These are phyloP conservation scores for Arxiozyma bovina DNA, from an alignment of 1,139 yeast genomes.

Conservation along the genomic window DNA sequence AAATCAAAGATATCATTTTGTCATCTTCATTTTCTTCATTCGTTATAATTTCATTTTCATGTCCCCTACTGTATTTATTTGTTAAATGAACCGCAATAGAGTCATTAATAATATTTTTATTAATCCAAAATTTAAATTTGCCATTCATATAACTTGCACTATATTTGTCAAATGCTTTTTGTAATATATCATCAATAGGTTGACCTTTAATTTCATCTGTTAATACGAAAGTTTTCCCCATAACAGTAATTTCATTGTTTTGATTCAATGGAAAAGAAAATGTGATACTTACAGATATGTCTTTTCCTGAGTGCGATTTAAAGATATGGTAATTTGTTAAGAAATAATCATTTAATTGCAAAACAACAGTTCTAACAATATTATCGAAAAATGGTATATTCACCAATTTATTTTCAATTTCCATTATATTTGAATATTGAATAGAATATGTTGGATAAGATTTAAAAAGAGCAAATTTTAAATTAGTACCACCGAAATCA, in stretches of 20 bases:
- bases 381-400: constrained; percentile 23
- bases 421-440: constrained; percentile 10
- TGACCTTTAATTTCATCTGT: constrained; percentile 14
- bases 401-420: constrained; percentile 17
- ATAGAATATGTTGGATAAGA: constrained; percentile 12
- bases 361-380: constrained; percentile 15
- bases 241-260: constrained; percentile 22
- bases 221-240: constrained; percentile 33
- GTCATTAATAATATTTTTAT: constrained; percentile 28
- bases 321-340: not conserved
- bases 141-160: not conserved
- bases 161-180: constrained; percentile 12
- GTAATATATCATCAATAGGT: constrained; percentile 17
- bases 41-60: not conserved
- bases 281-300: constrained; percentile 24
- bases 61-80: constrained; percentile 11
- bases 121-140: constrained; percentile 11
- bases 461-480: constrained; percentile 20
- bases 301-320: not conserved
- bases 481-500: constrained; percentile 26
- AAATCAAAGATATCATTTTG: constrained; percentile 24
- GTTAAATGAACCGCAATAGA: constrained; percentile 31
- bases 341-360: constrained; percentile 1
- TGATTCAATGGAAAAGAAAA: constrained; percentile 32
- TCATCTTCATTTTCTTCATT: not conserved